Evolutionary conservation across 1,139 yeast species (phyloP).

Genomic region (Nematodospora anomalae): DNA sequence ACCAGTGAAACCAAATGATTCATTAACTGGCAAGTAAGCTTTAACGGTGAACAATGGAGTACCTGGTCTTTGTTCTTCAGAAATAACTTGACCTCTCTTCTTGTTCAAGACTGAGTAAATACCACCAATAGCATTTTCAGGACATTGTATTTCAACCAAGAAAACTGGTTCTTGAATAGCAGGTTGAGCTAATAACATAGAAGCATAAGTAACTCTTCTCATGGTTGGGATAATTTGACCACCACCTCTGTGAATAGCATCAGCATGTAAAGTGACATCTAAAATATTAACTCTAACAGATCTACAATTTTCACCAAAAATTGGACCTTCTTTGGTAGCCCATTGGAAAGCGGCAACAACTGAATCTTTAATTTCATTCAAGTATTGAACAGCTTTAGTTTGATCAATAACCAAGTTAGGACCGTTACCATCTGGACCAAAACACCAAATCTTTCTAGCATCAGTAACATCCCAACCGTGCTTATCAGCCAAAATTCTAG

Average conservation of each 20-base stretch:
- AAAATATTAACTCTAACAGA: conserved; percentile 95
- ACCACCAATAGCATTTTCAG: conserved; percentile 99
- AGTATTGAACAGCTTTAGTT: conserved; percentile 99
- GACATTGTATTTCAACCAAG: conserved; percentile 99
- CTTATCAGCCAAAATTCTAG: conserved; percentile 98
- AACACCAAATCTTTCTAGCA: conserved; percentile 99
- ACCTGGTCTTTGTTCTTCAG: conserved; percentile 99
- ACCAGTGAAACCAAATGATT: conserved; percentile 99
- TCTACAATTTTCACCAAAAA: conserved; percentile 95
- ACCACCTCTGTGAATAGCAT: conserved; percentile 99
- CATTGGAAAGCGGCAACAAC: conserved; percentile 99
- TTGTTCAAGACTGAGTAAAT: conserved; percentile 98
- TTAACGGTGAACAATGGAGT: conserved; percentile 98
- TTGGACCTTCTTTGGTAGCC: conserved; percentile 99
- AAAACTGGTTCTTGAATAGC: conserved; percentile 99
- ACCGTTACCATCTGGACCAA: conserved; percentile 99
- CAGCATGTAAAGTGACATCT: conserved; percentile 99
- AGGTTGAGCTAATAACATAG: conserved; percentile 97
- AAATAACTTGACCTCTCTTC: conserved; percentile 99
- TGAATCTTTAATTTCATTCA: conserved; percentile 98
- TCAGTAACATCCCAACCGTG: conserved; percentile 99
- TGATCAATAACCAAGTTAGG: conserved; percentile 99
- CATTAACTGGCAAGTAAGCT: conserved; percentile 99
- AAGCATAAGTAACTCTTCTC: conserved; percentile 99
- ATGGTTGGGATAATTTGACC: conserved; percentile 99